Evolutionary conservation across 2,329 filamentous ascomycete species (phyloP).

Genomic region (Stagonosporopsis vannaccii): DNA sequence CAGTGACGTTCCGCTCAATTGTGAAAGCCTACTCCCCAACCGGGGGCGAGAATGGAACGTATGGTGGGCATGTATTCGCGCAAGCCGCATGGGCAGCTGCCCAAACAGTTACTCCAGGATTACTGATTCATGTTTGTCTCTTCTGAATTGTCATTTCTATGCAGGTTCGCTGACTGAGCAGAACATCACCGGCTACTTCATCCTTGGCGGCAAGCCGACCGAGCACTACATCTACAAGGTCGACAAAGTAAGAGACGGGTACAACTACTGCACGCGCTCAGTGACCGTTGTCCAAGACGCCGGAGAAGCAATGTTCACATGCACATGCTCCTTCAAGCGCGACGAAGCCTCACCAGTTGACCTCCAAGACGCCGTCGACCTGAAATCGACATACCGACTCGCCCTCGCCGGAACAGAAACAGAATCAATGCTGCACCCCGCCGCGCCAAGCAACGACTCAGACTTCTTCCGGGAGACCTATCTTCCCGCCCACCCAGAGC

Average conservation of each 20-base stretch:
- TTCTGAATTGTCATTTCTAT: not conserved
- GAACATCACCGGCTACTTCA: conserved; percentile 63
- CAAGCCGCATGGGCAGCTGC: conserved; percentile 65
- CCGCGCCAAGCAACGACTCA: conserved; percentile 32
- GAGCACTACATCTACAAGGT: conserved; percentile 61
- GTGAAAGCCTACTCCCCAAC: conserved; percentile 54
- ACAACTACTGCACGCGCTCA: conserved; percentile 60
- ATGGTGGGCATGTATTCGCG: conserved; percentile 65
- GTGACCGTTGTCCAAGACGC: conserved; percentile 60
- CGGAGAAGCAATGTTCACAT: conserved; percentile 58
- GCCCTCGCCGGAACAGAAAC: conserved; percentile 46
- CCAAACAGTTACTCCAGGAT: conserved; percentile 59
- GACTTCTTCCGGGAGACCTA: conserved; percentile 39
- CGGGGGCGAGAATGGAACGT: conserved; percentile 53
- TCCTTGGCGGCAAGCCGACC: conserved; percentile 55
- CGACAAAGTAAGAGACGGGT: conserved; percentile 59
- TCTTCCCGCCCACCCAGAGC: conserved; percentile 40
- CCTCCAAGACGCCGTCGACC: conserved; percentile 45
- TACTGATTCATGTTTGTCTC: conserved; percentile 58
- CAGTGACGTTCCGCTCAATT: conserved; percentile 50
- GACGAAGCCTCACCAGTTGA: conserved; percentile 47
- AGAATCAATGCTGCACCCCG: conserved; percentile 36
- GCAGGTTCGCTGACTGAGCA: conserved; percentile 2
- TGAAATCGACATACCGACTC: conserved; percentile 46
- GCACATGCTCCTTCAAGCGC: conserved; percentile 61